A percentile compares a stretch with the other conserved stretches of the same genome.
Conservation (phyloP, 345 rosid species). For the Streptanthus diversifolius region DNA sequence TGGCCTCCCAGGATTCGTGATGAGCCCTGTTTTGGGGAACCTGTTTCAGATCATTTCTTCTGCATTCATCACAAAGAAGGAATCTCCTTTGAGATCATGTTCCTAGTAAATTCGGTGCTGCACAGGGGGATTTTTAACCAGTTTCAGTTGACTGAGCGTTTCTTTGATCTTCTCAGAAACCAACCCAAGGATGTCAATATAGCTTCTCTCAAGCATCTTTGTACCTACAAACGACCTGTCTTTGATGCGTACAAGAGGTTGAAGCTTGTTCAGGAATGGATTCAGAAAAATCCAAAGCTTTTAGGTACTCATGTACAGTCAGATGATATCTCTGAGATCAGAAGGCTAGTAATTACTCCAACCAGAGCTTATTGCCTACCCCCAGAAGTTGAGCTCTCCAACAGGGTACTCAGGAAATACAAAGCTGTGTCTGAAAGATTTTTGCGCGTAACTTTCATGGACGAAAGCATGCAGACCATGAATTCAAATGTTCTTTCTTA, state of each 20-base stretch:
- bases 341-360: conserved; percentile 79
- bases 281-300: conserved; percentile 54
- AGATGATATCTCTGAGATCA: conserved; percentile 58
- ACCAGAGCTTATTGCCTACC: conserved; percentile 81
- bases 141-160: conserved; percentile 52
- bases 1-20: conserved; percentile 41
- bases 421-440: conserved; percentile 63
- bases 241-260: conserved; percentile 60
- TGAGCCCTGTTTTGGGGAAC: conserved; percentile 66
- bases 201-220: conserved; percentile 69
- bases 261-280: conserved; percentile 62
- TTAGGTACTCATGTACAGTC: conserved; percentile 39
- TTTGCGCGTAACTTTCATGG: conserved; percentile 86
- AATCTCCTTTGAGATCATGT: conserved; percentile 60
- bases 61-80: conserved; percentile 51
- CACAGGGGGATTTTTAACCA: conserved; percentile 72
- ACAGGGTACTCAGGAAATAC: conserved; percentile 74
- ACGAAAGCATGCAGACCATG: conserved; percentile 75
- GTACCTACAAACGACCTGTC: conserved; percentile 53
- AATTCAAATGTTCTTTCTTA: conserved; percentile 57
- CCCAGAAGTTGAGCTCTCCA: conserved; percentile 91
- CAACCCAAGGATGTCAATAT: conserved; percentile 57
- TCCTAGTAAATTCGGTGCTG: conserved; percentile 65
- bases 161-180: conserved; percentile 58
- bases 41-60: conserved; percentile 52